These are phyloP conservation scores for Escallonia rubra DNA, from an alignment of 129 eudicot species.

Conservation along the genomic window DNA sequence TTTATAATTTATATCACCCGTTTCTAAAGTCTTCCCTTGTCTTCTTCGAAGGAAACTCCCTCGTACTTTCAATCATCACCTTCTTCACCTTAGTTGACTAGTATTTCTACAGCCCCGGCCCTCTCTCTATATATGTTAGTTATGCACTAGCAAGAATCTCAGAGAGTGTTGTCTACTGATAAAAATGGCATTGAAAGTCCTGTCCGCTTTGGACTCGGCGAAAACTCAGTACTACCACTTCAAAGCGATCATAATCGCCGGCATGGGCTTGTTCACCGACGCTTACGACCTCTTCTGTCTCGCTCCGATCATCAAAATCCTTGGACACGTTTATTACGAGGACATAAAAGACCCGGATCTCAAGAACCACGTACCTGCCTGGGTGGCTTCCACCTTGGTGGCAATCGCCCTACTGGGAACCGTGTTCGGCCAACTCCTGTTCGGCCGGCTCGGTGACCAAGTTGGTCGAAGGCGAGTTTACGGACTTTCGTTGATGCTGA, in stretches of 20 bases:
- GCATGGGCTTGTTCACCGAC: conserved; percentile 51
- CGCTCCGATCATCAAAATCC: conserved; percentile 32
- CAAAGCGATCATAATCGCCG: conserved; percentile 44
- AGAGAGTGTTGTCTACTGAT: neutral
- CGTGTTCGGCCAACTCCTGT: conserved; percentile 38
- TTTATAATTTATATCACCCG: neutral
- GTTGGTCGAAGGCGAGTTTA: conserved; percentile 36
- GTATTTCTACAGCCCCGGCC: no score
- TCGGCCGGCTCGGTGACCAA: conserved; percentile 42
- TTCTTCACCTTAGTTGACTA: neutral
- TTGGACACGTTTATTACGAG: conserved; percentile 17
- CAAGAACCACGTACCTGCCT: conserved; percentile 18
- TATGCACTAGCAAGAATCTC: neutral
- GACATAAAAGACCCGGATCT: neutral
- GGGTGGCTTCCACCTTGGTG: conserved; percentile 20
- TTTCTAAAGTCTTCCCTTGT: neutral
- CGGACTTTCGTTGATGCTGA: conserved; percentile 33
- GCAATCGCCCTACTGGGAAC: conserved; percentile 36
- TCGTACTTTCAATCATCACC: neutral
- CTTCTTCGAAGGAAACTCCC: conserved; percentile 8
- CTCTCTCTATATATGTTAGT: neutral
- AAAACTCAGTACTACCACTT: conserved; percentile 43
- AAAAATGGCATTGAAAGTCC: conserved; percentile 25
- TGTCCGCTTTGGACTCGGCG: conserved; percentile 35
- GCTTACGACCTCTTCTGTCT: conserved; percentile 44